Base-by-base conservation (phyloP, 164 flowering plant species). In the Macadamia integrifolia region DNA sequence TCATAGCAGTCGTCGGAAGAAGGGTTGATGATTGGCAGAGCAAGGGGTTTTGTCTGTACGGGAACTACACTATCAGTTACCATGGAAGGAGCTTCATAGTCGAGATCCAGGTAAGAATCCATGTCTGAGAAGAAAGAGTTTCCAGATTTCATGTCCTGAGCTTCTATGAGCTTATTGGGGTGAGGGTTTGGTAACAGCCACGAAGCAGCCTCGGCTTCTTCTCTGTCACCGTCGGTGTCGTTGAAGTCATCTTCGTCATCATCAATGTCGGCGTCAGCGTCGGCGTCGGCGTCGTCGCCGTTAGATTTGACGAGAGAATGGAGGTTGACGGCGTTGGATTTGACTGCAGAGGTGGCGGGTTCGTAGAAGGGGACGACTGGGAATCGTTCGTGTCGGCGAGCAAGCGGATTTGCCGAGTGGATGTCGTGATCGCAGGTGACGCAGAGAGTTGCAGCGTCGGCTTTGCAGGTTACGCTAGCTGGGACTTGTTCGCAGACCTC, bases 401-500 rank as follows among this genome's bases (percentile, higher is more conserved):
- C 87, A 66, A 94, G 87, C 0, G 97, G 97, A 56, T 94, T 94
- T 0, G 97, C 98, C 10, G 97, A 86, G 82, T 94, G 98, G 79
- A 94, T 87, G 73, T 92, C 96, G 23, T 79, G 81, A 80, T 94
- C 98, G 76, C 98, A 94, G 2, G 90, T 66, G 79, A 83, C 84
- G 77, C 98, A 94, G 75, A 94, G 92, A 0, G 91, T 82, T 52
- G 98, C 98, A 11, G 96, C 95, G 80, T 93, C 98, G 6, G 97
- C 98, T 76, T 87, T 88, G 79, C 97, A 93, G 11, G 96, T 89
- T 76, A 93, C 91, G 61, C 77, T 78, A 1, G 97, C 92, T 0
- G 98, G 97, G 0, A 91, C 87, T 57, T 87, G 95, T 79, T 94
- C 98, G 72, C 98, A 94, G 32, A 94, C 97, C 72, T 86, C 92